Evolutionary conservation across 345 rosid species (phyloP).

Genomic region (Trapa bicornis): DNA sequence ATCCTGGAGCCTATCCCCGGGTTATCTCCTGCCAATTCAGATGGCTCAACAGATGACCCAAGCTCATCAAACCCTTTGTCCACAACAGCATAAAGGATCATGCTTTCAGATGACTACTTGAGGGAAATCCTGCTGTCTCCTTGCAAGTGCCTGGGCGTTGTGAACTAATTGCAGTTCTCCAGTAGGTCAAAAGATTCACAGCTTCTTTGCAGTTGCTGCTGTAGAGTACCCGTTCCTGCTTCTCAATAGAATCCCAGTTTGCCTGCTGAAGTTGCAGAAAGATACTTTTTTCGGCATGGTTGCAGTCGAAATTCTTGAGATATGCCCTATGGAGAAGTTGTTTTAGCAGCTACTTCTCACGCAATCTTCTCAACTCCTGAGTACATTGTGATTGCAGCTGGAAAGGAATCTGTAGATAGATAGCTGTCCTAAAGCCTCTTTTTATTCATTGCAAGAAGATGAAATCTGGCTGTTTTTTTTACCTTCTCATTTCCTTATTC

Average conservation of each 20-base stretch:
- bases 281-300: slow-evolving; percentile 3
- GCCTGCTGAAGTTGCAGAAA: slow-evolving; percentile 1
- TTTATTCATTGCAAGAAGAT: not conserved
- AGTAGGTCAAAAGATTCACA: not conserved
- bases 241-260: not conserved
- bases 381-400: not conserved
- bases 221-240: not conserved
- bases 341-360: not conserved
- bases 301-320: not conserved
- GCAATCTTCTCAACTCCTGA: not conserved
- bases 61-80: slow-evolving; percentile 7
- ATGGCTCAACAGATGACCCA: slow-evolving; percentile 5
- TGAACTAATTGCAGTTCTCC: not conserved
- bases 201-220: not conserved
- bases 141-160: not conserved
- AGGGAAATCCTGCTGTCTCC: not conserved
- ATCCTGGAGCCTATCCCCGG: slow-evolving; percentile 39
- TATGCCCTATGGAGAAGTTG: not conserved
- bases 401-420: not conserved
- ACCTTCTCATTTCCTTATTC: not conserved
- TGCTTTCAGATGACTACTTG: slow-evolving; percentile 3
- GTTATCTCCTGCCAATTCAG: slow-evolving; percentile 22
- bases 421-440: not conserved
- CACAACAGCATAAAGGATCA: slow-evolving; percentile 1
- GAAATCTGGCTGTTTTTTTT: not conserved